These are phyloP conservation scores for Epichloe elymi DNA, from an alignment of 2,329 filamentous ascomycete species.

Conservation along the genomic window DNA sequence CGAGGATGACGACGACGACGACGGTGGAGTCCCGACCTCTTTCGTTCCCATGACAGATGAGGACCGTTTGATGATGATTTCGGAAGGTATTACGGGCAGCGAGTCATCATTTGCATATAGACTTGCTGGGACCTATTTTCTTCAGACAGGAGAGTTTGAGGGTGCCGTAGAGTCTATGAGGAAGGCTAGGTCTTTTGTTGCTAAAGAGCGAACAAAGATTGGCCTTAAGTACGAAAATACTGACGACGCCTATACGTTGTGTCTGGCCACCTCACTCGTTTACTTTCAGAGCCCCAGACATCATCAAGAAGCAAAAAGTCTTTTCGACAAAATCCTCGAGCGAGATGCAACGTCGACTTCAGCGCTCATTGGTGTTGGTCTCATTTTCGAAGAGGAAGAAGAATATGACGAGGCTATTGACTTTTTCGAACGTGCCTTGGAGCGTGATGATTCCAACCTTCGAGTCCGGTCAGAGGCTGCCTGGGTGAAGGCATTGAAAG, in stretches of 20 bases:
- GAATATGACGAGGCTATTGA: slow-evolving; percentile 71
- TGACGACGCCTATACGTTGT: slow-evolving; percentile 60
- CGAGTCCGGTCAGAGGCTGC: slow-evolving; percentile 76
- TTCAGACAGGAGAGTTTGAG: slow-evolving; percentile 75
- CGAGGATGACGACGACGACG: slow-evolving; percentile 48
- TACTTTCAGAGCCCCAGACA: slow-evolving; percentile 83
- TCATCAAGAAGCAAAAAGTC: slow-evolving; percentile 72
- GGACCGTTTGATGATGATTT: slow-evolving; percentile 71
- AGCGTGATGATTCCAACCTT: slow-evolving; percentile 60
- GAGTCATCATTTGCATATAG: slow-evolving; percentile 73
- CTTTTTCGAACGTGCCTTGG: slow-evolving; percentile 65
- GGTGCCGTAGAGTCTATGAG: slow-evolving; percentile 67
- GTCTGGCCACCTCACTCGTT: slow-evolving; percentile 76
- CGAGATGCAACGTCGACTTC: slow-evolving; percentile 64
- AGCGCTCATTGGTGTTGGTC: slow-evolving; percentile 76
- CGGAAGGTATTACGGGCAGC: slow-evolving; percentile 51
- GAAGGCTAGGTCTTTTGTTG: slow-evolving; percentile 52
- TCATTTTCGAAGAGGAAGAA: slow-evolving; percentile 88
- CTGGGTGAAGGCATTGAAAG: slow-evolving; percentile 80
- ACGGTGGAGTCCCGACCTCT: slow-evolving; percentile 38
- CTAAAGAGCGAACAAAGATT: slow-evolving; percentile 48
- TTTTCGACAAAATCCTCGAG: slow-evolving; percentile 72
- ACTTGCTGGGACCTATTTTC: slow-evolving; percentile 70
- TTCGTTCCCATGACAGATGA: slow-evolving; percentile 54
- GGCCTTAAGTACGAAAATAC: slow-evolving; percentile 58